Percentiles rank a stretch among this genome's conserved stretches.
phyloP scores from a whole-genome alignment of 225 moss, liverwort and hornwort species.

The Takakia lepidozioides region DNA sequence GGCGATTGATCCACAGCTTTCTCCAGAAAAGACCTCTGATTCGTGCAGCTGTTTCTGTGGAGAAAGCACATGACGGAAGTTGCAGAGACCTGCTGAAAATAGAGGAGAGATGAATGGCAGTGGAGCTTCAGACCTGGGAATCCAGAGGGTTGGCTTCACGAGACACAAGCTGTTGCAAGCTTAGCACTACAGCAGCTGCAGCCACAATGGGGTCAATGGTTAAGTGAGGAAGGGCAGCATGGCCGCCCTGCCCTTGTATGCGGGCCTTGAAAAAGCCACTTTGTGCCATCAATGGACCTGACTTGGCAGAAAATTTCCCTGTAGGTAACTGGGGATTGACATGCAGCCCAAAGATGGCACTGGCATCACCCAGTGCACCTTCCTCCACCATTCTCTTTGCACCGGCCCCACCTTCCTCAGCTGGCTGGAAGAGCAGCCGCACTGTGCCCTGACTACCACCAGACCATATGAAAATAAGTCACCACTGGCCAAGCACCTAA shows the following conservation, averaged over 20 bases:
- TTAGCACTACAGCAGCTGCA: constrained; percentile 51
- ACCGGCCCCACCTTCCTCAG: constrained; percentile 70
- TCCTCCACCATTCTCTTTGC: constrained; percentile 82
- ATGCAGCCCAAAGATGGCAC: constrained; percentile 74
- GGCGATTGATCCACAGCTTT: no score
- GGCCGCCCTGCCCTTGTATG: constrained; percentile 61
- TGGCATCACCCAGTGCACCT: constrained; percentile 60
- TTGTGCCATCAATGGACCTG: constrained; percentile 64
- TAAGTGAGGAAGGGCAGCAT: constrained; percentile 61
- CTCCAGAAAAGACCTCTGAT: no score
- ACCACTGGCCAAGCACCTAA: no score
- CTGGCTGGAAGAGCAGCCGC: constrained; percentile 77
- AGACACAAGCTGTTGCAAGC: constrained; percentile 72
- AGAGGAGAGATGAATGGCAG: no score
- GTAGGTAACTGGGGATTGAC: constrained; percentile 22
- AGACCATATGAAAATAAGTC: no score
- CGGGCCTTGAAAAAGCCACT: constrained; percentile 51
- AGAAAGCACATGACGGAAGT: no score
- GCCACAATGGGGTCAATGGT: constrained; percentile 59
- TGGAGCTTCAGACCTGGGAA: constrained; percentile 46
- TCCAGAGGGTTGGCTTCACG: constrained; percentile 73
- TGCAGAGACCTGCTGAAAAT: no score
- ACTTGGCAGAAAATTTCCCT: constrained; percentile 43
- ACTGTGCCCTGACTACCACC: constrained; percentile 62
- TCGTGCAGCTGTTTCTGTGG: no score